Conservation (phyloP, 2,329 filamentous ascomycete species). For the Cladophialophora immunda region DNA sequence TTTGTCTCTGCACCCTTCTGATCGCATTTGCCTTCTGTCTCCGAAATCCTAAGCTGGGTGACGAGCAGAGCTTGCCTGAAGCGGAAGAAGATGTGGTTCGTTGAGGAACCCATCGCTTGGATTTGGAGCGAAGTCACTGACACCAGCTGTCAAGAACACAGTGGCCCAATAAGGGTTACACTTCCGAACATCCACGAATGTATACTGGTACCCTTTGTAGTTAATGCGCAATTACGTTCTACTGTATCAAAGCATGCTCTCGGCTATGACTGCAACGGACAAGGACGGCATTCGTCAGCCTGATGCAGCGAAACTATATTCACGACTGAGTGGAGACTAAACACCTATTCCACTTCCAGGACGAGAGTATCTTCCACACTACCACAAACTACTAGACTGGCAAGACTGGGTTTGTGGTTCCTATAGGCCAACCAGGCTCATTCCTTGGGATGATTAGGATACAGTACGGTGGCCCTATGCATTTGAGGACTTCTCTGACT, state of each 20-base stretch:
- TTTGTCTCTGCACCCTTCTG: conserved; percentile 57
- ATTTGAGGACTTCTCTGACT: not conserved
- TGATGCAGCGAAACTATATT: not conserved
- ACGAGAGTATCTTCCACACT: not conserved
- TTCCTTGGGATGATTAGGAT: not conserved
- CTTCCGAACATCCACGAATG: not conserved
- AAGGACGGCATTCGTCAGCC: not conserved
- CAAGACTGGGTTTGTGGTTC: not conserved
- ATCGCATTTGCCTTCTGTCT: conserved; percentile 57
- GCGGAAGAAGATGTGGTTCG: conserved; percentile 46
- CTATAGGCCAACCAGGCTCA: not conserved
- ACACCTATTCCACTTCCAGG: not conserved
- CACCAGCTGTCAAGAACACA: not conserved
- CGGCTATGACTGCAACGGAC: not conserved
- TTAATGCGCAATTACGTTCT: not conserved
- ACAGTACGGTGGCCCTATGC: not conserved
- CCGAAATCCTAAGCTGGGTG: conserved; percentile 56
- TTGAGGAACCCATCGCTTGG: conserved; percentile 7
- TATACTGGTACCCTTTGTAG: not conserved
- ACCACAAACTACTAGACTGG: not conserved
- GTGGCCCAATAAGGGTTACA: not conserved
- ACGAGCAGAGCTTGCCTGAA: conserved; percentile 56
- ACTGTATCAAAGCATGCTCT: not conserved
- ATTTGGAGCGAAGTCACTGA: not conserved
- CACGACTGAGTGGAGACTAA: not conserved